phyloP scores from a whole-genome alignment of 345 rosid genomes.

The Linum trigynum region DNA sequence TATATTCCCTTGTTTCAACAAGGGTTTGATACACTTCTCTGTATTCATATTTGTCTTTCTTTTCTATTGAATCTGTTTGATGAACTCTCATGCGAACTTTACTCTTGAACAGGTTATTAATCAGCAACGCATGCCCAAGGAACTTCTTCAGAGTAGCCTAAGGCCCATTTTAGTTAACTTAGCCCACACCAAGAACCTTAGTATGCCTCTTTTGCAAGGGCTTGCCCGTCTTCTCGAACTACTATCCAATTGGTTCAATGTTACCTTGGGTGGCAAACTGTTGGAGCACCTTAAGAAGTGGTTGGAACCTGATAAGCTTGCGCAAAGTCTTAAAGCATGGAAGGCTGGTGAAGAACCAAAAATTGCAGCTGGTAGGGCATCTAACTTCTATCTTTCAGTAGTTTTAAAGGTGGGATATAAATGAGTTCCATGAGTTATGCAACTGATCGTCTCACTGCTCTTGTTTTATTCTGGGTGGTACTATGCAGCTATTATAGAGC shows the following conservation, averaged over 20 bases:
- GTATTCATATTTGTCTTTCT: background rate
- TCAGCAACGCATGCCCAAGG: constrained; percentile 99
- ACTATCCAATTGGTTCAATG: constrained; percentile 93
- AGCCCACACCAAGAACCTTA: constrained; percentile 97
- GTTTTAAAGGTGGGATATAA: background rate
- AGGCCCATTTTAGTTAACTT: constrained; percentile 93
- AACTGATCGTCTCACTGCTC: too few relatives aligned
- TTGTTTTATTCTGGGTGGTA: constrained; percentile 8
- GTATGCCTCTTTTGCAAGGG: constrained; percentile 97
- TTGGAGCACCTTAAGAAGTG: constrained; percentile 97
- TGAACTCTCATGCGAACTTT: constrained; percentile 1
- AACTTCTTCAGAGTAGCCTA: constrained; percentile 96
- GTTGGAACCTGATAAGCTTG: constrained; percentile 97
- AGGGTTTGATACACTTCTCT: background rate
- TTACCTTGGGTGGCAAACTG: constrained; percentile 92
- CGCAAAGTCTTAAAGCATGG: constrained; percentile 89
- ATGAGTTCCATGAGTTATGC: background rate
- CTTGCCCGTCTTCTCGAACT: constrained; percentile 97
- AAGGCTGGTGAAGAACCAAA: constrained; percentile 99
- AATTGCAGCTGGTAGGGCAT: constrained; percentile 80
- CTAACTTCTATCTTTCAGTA: constrained; percentile 1
- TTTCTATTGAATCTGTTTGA: background rate
- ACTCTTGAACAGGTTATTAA: constrained; percentile 58
- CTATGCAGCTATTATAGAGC: constrained; percentile 91
- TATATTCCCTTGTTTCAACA: background rate